phyloP scores from a whole-genome alignment of 2,329 filamentous ascomycete species.

The Nemania sp. region DNA sequence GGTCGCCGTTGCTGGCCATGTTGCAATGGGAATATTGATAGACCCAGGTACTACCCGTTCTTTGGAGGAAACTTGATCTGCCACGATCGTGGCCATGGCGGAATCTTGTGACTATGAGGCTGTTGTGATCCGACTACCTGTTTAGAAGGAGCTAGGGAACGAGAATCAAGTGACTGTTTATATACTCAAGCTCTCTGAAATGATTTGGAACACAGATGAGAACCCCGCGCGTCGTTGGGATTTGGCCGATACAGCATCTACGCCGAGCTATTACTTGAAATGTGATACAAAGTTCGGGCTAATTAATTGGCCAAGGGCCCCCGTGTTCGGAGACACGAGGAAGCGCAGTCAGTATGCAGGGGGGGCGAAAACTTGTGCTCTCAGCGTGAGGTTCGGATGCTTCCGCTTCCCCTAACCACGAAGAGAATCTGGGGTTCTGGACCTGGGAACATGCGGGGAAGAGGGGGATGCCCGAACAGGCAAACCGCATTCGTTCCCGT shows the following conservation, averaged over 20 bases:
- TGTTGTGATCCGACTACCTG: background rate
- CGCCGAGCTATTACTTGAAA: background rate
- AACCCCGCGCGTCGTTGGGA: conserved; percentile 15
- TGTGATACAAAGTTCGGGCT: too few species aligned
- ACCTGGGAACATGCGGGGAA: background rate
- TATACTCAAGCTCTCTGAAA: background rate
- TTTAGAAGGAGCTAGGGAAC: background rate
- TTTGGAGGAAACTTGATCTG: conserved; percentile 31
- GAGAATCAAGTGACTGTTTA: conserved; percentile 3
- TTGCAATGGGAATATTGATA: conserved; percentile 44
- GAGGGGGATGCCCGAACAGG: conserved; percentile 10
- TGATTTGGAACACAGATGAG: background rate
- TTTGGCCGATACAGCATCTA: background rate
- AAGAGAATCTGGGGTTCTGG: conserved; percentile 4
- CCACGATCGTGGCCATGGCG: conserved; percentile 20
- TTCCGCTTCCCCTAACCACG: background rate
- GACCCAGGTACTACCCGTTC: conserved; percentile 44
- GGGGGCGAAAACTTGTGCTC: too few species aligned
- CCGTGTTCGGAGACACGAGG: conserved; percentile 8
- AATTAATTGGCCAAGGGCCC: too few species aligned
- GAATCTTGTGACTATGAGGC: background rate
- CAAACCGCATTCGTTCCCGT: background rate
- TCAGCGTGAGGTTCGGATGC: background rate
- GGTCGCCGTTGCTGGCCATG: conserved; percentile 46
- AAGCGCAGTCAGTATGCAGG: background rate